Evolutionary conservation across 1,139 yeast genomes (phyloP).

Genomic region (Kodamaea alishanica): DNA sequence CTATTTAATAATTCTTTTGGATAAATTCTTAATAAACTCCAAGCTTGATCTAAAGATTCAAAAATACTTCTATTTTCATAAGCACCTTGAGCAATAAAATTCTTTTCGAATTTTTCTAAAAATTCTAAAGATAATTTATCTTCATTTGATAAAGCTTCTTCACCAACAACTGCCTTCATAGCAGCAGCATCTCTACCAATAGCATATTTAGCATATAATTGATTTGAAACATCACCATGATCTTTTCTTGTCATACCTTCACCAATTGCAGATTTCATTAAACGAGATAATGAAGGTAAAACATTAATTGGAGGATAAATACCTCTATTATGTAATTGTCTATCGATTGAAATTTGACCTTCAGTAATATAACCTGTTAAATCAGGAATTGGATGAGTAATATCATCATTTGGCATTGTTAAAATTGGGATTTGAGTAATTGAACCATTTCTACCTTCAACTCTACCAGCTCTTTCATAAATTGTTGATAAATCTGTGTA

Average conservation of each 20-base stretch:
- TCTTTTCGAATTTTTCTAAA: constrained; percentile 94
- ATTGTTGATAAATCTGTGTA: constrained; percentile 98
- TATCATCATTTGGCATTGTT: constrained; percentile 99
- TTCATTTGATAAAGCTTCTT: constrained; percentile 95
- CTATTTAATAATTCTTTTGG: constrained; percentile 98
- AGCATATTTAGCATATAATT: constrained; percentile 97
- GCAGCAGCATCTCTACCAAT: constrained; percentile 99
- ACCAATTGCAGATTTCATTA: constrained; percentile 99
- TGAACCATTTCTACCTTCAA: constrained; percentile 98
- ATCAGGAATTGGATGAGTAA: constrained; percentile 99
- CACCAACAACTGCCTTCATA: constrained; percentile 99
- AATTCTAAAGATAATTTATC: constrained; percentile 96
- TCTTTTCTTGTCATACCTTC: constrained; percentile 99
- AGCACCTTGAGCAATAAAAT: constrained; percentile 92
- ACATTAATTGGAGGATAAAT: constrained; percentile 98
- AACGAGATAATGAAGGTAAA: constrained; percentile 92
- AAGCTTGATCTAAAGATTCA: constrained; percentile 95
- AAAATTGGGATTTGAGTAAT: constrained; percentile 97
- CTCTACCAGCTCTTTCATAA: constrained; percentile 99
- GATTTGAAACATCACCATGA: constrained; percentile 99
- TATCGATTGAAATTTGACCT: constrained; percentile 96
- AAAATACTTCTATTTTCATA: constrained; percentile 92
- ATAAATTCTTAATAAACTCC: constrained; percentile 96
- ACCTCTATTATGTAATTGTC: constrained; percentile 95
- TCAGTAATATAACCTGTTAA: constrained; percentile 99